Evolutionary conservation across 139 green algal species (phyloP), one percentile per base, ranked within the genome.

Genomic region (Coccomyxa sp.): DNA sequence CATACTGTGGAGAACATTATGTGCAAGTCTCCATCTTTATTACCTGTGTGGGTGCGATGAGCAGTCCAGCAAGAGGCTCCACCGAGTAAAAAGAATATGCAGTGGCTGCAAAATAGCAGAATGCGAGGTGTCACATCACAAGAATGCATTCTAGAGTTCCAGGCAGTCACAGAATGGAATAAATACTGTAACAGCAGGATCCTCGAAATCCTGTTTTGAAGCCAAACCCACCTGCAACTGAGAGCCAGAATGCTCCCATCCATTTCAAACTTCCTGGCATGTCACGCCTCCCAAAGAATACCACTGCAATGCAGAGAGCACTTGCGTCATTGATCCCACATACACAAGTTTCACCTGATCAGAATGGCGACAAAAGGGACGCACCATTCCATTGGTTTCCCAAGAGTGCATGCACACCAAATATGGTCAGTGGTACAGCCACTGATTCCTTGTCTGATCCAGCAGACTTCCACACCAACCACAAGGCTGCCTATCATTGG

Each of bases 181-280:
- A 71, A 11, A 25, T 21, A n/a, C n/a, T n/a, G n/a, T n/a, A 71
- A 25, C 63, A 71, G 63, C 63, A 71, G 1, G 38, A 51, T 51
- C 7, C 38, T 51, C 38, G 7, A 7, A 51, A 51, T 7, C 38
- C 38, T 51, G 3, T 51, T 51, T 51, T 51, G 38, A 51, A 51
- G 38, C 38, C 38, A 51, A 23, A 32, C 12, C 58, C 58, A 86
- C 82, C 82, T 79, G 87, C 83, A 38, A 94, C 89, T 79, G 59
- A 84, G 0, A 80, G 74, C 89, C 90, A 94, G 85, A 94, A 94
- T 7, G 88, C 85, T 31, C 83, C 90, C 91, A 94, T 94, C 89
- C 88, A 92, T 0, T 84, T 85, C 13, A 92, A 59, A 75, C 86
- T 91, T 28, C 79, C 79, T 80, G 90, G 82, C 67, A 94, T 75